Evolutionary conservation across 257 asterid species (phyloP).

Genomic region (Solanum acaule): DNA sequence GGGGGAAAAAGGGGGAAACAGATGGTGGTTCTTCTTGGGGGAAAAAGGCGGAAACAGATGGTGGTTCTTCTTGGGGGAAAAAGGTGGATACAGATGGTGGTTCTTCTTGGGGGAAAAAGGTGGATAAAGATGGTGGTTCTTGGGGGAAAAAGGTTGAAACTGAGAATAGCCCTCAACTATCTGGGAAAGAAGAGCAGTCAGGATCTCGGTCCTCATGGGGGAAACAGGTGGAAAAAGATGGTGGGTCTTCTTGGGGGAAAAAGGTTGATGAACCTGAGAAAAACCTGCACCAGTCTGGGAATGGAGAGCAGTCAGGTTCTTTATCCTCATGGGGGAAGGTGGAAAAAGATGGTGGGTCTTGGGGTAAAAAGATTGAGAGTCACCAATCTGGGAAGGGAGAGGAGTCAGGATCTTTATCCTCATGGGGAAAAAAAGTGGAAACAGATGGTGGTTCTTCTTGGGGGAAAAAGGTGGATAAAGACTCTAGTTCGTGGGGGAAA

Average conservation of each 20-base stretch:
- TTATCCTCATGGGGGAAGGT: background rate
- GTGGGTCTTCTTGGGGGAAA: background rate
- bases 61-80: constrained; percentile 17
- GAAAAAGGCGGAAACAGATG: background rate
- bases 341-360: background rate
- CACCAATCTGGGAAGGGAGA: background rate
- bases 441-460: background rate
- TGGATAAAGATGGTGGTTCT: background rate
- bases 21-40: no score
- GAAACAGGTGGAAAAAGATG: constrained; percentile 1
- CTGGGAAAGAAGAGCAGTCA: constrained; percentile 1
- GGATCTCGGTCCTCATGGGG: constrained; percentile 12
- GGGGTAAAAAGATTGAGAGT: constrained; percentile 17
- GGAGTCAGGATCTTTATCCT: constrained; percentile 4
- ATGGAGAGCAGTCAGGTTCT: background rate
- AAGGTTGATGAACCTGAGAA: background rate
- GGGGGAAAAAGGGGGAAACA: no score
- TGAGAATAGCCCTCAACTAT: background rate
- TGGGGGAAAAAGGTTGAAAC: constrained; percentile 4
- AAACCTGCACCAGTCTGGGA: constrained; percentile 1
- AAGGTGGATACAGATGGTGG: background rate
- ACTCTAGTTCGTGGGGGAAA: constrained; percentile 9
- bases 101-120: constrained; percentile 4
- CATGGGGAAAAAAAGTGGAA: constrained; percentile 15
- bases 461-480: background rate